These are phyloP conservation scores for Murraya paniculata DNA, from an alignment of 345 rosid genomes.

Conservation along the genomic window DNA sequence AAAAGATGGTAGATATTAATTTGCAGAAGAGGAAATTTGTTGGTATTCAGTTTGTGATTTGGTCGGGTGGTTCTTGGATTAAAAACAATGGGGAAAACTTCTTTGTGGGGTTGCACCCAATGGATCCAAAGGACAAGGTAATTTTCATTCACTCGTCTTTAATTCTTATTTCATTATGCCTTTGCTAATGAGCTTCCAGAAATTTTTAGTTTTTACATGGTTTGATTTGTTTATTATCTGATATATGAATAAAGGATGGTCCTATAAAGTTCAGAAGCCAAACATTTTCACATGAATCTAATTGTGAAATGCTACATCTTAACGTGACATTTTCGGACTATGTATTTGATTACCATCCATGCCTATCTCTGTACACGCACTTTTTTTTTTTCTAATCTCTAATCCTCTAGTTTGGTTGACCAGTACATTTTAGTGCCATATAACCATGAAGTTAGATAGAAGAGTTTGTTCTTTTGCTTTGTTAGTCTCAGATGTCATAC, in stretches of 20 bases:
- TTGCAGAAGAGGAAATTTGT: conserved; percentile 42
- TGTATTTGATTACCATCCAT: not conserved
- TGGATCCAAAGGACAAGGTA: conserved; percentile 38
- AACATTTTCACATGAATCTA: not conserved
- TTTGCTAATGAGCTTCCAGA: not conserved
- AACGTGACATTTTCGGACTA: not conserved
- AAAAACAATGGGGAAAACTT: conserved; percentile 55
- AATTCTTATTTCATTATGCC: not conserved
- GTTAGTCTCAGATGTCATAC: not conserved
- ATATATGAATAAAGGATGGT: not conserved
- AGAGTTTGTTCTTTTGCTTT: not conserved
- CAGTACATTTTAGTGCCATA: not conserved
- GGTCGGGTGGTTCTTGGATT: conserved; percentile 54
- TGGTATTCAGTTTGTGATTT: conserved; percentile 59
- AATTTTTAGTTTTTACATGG: not conserved
- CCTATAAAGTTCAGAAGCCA: not conserved
- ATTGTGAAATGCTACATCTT: not conserved
- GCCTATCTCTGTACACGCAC: not conserved
- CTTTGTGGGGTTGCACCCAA: conserved; percentile 30
- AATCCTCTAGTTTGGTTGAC: not conserved
- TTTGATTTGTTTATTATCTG: not conserved
- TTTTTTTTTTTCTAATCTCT: no score
- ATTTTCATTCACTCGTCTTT: conserved; percentile 5
- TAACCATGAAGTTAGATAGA: not conserved
- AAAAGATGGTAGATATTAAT: conserved; percentile 45